A percentile compares a stretch with the other conserved stretches of the same genome.
Evolutionary conservation across 768 basidiomycete genomes (phyloP).

Genomic region (Sarcodon sp.): DNA sequence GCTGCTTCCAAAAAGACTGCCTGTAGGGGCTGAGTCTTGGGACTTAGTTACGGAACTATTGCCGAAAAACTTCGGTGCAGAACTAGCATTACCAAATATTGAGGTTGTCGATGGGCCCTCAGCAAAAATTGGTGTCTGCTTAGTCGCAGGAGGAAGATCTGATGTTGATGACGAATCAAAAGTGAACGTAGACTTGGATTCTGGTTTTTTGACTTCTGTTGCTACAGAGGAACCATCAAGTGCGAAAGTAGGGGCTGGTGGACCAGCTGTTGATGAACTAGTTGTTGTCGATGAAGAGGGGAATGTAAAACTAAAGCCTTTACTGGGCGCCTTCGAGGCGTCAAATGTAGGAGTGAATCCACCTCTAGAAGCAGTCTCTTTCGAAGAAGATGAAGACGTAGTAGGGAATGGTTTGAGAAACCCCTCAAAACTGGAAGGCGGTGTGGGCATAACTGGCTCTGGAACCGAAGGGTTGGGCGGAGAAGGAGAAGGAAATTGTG

Average conservation of each 20-base stretch:
- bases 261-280: background rate
- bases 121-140: no score
- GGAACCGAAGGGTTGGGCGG: background rate
- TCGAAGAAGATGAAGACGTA: no score
- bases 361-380: no score
- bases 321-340: background rate
- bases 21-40: background rate
- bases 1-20: background rate
- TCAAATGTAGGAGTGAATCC: background rate
- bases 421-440: background rate
- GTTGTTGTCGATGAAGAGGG: background rate
- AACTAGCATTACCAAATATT: background rate
- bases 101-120: background rate
- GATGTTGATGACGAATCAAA: constrained; percentile 9
- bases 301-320: background rate
- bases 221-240: background rate
- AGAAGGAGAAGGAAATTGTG: background rate
- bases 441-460: background rate
- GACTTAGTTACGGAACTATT: background rate
- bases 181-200: constrained; percentile 17
- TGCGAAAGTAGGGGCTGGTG: background rate
- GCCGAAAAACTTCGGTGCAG: background rate
- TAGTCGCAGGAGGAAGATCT: no score
- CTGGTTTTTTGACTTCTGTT: background rate
- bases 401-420: background rate